Conservation (phyloP, 371 early-diverging fungal species). For the Batrachochytrium dendrobatidis region DNA sequence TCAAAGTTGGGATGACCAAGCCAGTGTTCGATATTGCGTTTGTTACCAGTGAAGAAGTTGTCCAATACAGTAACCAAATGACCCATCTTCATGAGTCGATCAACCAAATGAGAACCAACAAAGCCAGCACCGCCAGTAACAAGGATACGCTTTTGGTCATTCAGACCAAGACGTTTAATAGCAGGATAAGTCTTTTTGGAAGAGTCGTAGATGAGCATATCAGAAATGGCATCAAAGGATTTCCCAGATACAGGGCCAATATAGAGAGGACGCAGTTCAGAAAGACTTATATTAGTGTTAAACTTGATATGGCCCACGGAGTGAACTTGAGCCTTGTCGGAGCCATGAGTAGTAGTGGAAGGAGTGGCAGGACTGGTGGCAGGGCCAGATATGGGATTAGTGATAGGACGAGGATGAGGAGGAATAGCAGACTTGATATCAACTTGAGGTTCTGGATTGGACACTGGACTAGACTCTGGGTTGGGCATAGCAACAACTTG, state of each 20-base stretch:
- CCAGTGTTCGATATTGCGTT: conserved; percentile 62
- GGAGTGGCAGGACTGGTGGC: background rate
- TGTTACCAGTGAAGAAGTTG: conserved; percentile 73
- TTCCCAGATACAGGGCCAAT: conserved; percentile 13
- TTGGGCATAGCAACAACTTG: background rate
- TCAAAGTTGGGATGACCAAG: conserved; percentile 83
- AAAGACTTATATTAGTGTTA: conserved; percentile 11
- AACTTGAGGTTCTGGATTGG: background rate
- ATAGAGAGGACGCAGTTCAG: conserved; percentile 21
- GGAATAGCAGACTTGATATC: background rate
- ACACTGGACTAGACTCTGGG: background rate
- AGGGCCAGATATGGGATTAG: background rate
- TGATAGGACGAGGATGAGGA: background rate
- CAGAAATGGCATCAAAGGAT: background rate
- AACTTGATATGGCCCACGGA: conserved; percentile 12
- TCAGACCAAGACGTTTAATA: conserved; percentile 18
- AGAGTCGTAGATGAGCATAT: conserved; percentile 11
- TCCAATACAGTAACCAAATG: conserved; percentile 79
- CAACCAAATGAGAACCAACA: conserved; percentile 81
- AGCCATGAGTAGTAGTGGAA: background rate
- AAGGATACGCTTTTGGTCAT: conserved; percentile 65
- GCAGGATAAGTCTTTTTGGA: conserved; percentile 26
- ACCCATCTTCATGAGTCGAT: conserved; percentile 80
- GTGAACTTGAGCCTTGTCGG: background rate
- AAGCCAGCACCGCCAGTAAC: conserved; percentile 91